Base-by-base conservation (phyloP, 768 basidiomycete species). In the Pluteus cervinus region DNA sequence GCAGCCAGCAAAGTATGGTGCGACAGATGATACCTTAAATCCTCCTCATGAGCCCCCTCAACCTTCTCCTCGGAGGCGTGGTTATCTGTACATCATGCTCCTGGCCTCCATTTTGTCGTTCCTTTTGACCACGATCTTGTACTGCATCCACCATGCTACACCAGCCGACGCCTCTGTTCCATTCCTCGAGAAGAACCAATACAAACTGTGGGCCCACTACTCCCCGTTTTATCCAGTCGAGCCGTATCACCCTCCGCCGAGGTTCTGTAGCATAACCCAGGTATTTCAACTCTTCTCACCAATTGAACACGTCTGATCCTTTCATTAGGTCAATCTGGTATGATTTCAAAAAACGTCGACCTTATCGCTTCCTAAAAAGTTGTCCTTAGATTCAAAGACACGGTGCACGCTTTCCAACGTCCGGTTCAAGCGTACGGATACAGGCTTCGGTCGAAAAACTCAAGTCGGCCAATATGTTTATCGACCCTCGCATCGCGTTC, bases 371-470 rank as follows among this genome's bases (percentile, higher is more conserved):
- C 34, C 29, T 39, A 6, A 41, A 11, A 30, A 29, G 7, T 21
- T 23, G 11, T 20, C n/a, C 31, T 11, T 34, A 89, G 86, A 62
- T 92, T 7, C 81, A 89, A 58, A 68, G 88, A 8, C 88, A 92
- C 50, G 87, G 86, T 3, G 76, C 85, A 1, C 75, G 88, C 22
- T 89, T 69, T 48, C 88, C 88, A 0, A 89, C 86, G 0, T 46
- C 52, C 0, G 64, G 66, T 2, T 68, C 73, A 8, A 53, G 66
- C 1, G 46, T 49, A 7, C 39, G 43, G 20, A 83, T 84, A 7
- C 44, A 55, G 12, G 42, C 51, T 4, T 68, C 80, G 0, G 48
- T 91, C 7, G 41, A 51, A 5, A 83, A 81, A 44, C 61, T 90
- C 1, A 52, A 74, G 40, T 49, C 64, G 0, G 80, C 67, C 7